These are phyloP conservation scores for Rhynchosporium agropyri DNA, from an alignment of 2,329 filamentous ascomycete genomes.

Conservation along the genomic window DNA sequence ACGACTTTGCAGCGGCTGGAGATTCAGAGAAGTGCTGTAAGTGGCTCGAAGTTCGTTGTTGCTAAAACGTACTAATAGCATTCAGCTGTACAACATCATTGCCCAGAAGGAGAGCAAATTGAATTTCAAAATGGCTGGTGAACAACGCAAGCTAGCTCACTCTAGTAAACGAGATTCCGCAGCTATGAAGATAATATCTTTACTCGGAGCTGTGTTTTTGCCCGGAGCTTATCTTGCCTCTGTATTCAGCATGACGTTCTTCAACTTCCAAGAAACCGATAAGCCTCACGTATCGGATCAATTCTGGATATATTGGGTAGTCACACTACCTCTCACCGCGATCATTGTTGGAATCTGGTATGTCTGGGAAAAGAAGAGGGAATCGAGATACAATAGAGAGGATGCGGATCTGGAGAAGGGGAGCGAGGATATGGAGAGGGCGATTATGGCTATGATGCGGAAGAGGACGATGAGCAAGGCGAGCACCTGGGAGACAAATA, in stretches of 20 bases:
- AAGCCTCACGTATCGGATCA: slow-evolving; percentile 46
- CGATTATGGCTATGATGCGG: slow-evolving; percentile 38
- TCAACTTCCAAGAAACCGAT: slow-evolving; percentile 54
- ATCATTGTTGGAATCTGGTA: slow-evolving; percentile 58
- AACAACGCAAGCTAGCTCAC: slow-evolving; percentile 46
- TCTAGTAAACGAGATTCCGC: slow-evolving; percentile 48
- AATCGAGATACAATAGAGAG: slow-evolving; percentile 33
- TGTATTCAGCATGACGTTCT: slow-evolving; percentile 68
- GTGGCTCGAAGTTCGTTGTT: slow-evolving; percentile 34
- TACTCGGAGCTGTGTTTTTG: slow-evolving; percentile 64
- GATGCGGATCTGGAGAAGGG: slow-evolving; percentile 36
- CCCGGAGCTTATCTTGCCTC: slow-evolving; percentile 64
- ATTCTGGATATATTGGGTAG: slow-evolving; percentile 66
- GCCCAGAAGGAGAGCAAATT: slow-evolving; percentile 65
- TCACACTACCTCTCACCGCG: slow-evolving; percentile 60
- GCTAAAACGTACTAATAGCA: slow-evolving; percentile 12
- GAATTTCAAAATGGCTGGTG: slow-evolving; percentile 57
- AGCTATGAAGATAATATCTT: slow-evolving; percentile 66
- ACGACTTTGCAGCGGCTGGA: slow-evolving; percentile 62
- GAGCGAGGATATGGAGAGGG: slow-evolving; percentile 37
- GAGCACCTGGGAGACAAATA: slow-evolving; percentile 32
- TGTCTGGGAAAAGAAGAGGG: slow-evolving; percentile 43
- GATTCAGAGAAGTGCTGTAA: slow-evolving; percentile 63
- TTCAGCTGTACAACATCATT: slow-evolving; percentile 67
- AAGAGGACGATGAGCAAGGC: slow-evolving; percentile 37